A percentile compares a stretch with the other conserved stretches of the same genome.
Evolutionary conservation across 2,329 filamentous ascomycete species (phyloP).

Genomic region (Paraphaeosphaeria minitans): DNA sequence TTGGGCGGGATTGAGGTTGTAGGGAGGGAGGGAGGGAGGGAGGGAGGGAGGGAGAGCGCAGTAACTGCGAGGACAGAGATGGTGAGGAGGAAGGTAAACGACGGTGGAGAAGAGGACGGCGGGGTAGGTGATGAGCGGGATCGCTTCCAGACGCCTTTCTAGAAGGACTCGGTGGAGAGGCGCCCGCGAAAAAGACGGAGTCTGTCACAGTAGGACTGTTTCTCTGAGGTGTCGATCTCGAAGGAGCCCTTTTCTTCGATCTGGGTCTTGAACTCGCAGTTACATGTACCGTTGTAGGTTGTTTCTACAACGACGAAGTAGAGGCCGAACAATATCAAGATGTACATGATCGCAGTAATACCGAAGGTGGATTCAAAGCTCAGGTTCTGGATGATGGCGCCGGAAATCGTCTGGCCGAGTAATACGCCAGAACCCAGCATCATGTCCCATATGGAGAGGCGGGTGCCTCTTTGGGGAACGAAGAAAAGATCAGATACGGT

Average conservation of each 20-base stretch:
- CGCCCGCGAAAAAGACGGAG: constrained; percentile 39
- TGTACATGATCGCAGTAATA: constrained; percentile 51
- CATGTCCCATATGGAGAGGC: constrained; percentile 74
- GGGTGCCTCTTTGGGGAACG: constrained; percentile 81
- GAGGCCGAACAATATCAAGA: constrained; percentile 48
- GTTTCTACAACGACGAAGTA: constrained; percentile 56
- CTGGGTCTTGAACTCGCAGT: constrained; percentile 22
- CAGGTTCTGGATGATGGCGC: constrained; percentile 47
- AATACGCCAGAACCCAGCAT: constrained; percentile 45
- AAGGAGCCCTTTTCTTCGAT: constrained; percentile 32
- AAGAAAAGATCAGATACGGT: constrained; percentile 90
- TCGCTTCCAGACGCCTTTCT: constrained; percentile 53
- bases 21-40: constrained; percentile 80
- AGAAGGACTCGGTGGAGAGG: constrained; percentile 37
- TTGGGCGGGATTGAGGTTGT: constrained; percentile 80
- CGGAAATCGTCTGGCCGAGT: constrained; percentile 53
- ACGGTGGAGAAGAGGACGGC: constrained; percentile 81
- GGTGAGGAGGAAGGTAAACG: constrained; percentile 92
- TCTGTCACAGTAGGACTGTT: constrained; percentile 29
- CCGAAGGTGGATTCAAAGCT: constrained; percentile 52
- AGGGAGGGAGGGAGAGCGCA: constrained; percentile 79
- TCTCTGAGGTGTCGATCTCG: constrained; percentile 24
- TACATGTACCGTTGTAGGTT: constrained; percentile 39
- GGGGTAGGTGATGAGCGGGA: constrained; percentile 82
- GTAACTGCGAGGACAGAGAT: constrained; percentile 85